phyloP scores from a whole-genome alignment of 352 stramenopile species.

The Phytophthora europaea region DNA sequence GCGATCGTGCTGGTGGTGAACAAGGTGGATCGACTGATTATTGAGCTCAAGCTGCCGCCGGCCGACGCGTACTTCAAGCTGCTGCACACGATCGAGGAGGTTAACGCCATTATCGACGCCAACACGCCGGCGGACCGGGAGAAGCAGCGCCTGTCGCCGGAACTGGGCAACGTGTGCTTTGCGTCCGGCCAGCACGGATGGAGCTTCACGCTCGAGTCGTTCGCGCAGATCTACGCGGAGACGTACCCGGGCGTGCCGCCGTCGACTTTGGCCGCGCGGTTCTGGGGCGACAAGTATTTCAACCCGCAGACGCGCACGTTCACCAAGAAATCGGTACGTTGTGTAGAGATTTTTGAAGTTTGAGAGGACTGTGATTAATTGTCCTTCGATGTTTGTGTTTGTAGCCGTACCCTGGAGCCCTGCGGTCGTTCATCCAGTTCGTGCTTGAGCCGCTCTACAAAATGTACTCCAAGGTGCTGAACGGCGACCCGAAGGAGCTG shows the following conservation, averaged over 20 bases:
- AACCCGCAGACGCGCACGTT: conserved; percentile 94
- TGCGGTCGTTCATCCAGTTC: conserved; percentile 98
- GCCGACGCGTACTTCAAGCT: conserved; percentile 99
- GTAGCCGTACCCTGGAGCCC: conserved; percentile 83
- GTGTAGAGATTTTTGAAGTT: background rate
- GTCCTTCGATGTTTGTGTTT: conserved; percentile 9
- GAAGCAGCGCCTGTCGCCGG: conserved; percentile 88
- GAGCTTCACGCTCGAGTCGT: conserved; percentile 98
- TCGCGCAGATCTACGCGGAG: conserved; percentile 90
- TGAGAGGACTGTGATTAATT: background rate
- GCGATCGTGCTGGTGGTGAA: conserved; percentile 95
- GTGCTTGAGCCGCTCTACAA: conserved; percentile 99
- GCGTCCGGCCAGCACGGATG: conserved; percentile 96
- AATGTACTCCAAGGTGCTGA: conserved; percentile 97
- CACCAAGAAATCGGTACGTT: conserved; percentile 85
- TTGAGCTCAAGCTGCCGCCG: conserved; percentile 98
- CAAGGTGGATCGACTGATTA: conserved; percentile 99
- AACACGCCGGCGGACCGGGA: conserved; percentile 58
- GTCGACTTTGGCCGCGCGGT: conserved; percentile 87
- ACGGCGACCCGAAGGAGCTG: conserved; percentile 93
- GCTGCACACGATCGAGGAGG: conserved; percentile 96
- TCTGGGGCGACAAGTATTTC: conserved; percentile 99
- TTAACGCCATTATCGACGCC: conserved; percentile 94
- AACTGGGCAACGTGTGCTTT: conserved; percentile 98
- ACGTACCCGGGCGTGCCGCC: conserved; percentile 82